Evolutionary conservation across 2,329 filamentous ascomycete species (phyloP).

Genomic region (Penicillium sp.): DNA sequence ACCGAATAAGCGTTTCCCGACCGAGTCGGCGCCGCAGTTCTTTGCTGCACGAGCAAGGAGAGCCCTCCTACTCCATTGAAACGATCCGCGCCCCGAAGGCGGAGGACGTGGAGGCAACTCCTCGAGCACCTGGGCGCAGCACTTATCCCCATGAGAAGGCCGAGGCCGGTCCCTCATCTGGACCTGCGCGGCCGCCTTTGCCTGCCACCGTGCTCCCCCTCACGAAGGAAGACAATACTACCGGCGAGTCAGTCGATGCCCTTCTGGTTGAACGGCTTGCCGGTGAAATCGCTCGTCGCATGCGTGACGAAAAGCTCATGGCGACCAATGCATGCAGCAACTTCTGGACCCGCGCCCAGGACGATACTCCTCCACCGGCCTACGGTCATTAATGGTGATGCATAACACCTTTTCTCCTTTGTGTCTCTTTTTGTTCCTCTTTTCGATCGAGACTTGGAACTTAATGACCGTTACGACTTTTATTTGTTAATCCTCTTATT

Average conservation of each 20-base stretch:
- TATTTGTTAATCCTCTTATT: constrained; percentile 7
- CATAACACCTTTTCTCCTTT: too few relatives aligned
- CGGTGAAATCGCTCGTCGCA: constrained; percentile 77
- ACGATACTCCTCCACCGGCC: constrained; percentile 44
- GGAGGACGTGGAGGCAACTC: constrained; percentile 35
- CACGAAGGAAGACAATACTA: constrained; percentile 28
- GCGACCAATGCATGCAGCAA: constrained; percentile 31
- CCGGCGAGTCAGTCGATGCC: constrained; percentile 45
- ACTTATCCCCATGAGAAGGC: constrained; percentile 26
- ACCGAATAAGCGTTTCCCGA: constrained; percentile 30
- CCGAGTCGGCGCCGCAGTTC: constrained; percentile 24
- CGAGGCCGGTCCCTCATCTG: constrained; percentile 28
- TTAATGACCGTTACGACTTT: constrained; percentile 25
- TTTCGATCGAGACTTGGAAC: constrained; percentile 14
- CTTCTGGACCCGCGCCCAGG: constrained; percentile 39
- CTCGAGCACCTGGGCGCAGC: constrained; percentile 29
- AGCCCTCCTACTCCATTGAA: constrained; percentile 27
- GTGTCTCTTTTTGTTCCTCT: constrained; percentile 5
- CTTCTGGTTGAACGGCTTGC: constrained; percentile 67
- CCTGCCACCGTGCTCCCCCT: constrained; percentile 39
- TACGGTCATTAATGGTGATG: constrained; percentile 43
- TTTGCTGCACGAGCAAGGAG: constrained; percentile 22
- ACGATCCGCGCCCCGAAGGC: constrained; percentile 19
- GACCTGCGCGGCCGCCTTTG: constrained; percentile 24
- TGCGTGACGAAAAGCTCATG: constrained; percentile 75